Conservation (phyloP, 2,329 filamentous ascomycete genomes). For the Colletotrichum tropicicola region DNA sequence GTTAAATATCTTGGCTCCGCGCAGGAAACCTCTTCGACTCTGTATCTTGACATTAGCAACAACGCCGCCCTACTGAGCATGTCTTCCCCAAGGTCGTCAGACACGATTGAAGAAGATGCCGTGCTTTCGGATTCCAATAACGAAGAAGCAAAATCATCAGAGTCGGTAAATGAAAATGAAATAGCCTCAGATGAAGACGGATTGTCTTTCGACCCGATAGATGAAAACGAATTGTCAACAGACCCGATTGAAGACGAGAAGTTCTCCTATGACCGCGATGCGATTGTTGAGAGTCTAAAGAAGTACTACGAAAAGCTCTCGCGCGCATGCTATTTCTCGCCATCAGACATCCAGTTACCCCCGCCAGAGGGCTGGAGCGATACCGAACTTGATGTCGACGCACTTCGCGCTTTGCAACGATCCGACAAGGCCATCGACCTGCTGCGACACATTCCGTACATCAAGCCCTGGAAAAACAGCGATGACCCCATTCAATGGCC, state of each 20-base stretch:
- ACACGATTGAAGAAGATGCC: too few relatives aligned
- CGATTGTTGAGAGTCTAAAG: not conserved
- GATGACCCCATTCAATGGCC: not conserved
- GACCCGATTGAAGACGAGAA: not conserved
- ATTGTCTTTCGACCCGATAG: too few relatives aligned
- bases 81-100: too few relatives aligned
- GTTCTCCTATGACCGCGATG: not conserved
- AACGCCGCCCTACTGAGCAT: too few relatives aligned
- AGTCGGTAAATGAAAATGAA: too few relatives aligned
- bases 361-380: conserved; percentile 15
- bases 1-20: not conserved
- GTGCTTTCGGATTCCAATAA: too few relatives aligned
- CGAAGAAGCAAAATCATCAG: too few relatives aligned
- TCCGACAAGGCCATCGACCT: conserved; percentile 13
- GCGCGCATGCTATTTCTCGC: conserved; percentile 6
- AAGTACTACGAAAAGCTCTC: conserved; percentile 1
- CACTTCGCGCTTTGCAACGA: conserved; percentile 4
- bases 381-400: conserved; percentile 9
- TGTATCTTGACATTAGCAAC: too few relatives aligned
- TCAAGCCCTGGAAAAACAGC: not conserved
- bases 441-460: conserved; percentile 14
- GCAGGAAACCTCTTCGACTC: too few relatives aligned
- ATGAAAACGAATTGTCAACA: not conserved
- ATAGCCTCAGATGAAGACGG: too few relatives aligned
- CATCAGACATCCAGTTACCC: not conserved